Evolutionary conservation across 2,329 filamentous ascomycete species (phyloP).

Genomic region (Trichophyton rubrum): DNA sequence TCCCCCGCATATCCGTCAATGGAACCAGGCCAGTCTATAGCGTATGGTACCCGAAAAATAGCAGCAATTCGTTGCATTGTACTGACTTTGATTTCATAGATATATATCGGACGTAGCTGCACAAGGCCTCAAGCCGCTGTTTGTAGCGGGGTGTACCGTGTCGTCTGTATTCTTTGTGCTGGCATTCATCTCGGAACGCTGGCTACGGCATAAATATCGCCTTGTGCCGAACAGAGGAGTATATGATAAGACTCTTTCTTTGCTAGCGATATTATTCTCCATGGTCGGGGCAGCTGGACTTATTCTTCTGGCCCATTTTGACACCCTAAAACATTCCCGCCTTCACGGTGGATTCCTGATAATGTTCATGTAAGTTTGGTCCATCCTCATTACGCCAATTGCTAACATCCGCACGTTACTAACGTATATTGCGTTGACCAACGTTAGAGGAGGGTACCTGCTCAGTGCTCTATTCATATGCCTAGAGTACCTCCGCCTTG

Average conservation of each 20-base stretch:
- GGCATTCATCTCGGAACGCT: slow-evolving; percentile 69
- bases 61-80: background rate
- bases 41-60: slow-evolving; percentile 29
- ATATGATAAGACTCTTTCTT: slow-evolving; percentile 29
- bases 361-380: slow-evolving; percentile 54
- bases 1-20: slow-evolving; percentile 43
- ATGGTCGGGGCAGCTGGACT: slow-evolving; percentile 65
- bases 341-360: slow-evolving; percentile 66
- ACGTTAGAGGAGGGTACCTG: slow-evolving; percentile 54
- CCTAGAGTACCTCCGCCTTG: slow-evolving; percentile 77
- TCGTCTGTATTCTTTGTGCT: slow-evolving; percentile 71
- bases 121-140: slow-evolving; percentile 46
- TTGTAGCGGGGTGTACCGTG: slow-evolving; percentile 47
- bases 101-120: slow-evolving; percentile 47
- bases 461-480: slow-evolving; percentile 79
- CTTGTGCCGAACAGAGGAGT: slow-evolving; percentile 56
- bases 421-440: background rate
- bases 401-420: background rate
- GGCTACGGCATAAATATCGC: slow-evolving; percentile 68
- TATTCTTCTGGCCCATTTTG: slow-evolving; percentile 73
- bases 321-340: slow-evolving; percentile 55
- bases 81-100: slow-evolving; percentile 15
- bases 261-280: slow-evolving; percentile 45
- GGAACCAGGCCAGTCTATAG: slow-evolving; percentile 40
- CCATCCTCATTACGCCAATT: background rate